Evolutionary conservation across 768 basidiomycete species (phyloP), one percentile per base, ranked within the genome.

Genomic region (Russula sp.): DNA sequence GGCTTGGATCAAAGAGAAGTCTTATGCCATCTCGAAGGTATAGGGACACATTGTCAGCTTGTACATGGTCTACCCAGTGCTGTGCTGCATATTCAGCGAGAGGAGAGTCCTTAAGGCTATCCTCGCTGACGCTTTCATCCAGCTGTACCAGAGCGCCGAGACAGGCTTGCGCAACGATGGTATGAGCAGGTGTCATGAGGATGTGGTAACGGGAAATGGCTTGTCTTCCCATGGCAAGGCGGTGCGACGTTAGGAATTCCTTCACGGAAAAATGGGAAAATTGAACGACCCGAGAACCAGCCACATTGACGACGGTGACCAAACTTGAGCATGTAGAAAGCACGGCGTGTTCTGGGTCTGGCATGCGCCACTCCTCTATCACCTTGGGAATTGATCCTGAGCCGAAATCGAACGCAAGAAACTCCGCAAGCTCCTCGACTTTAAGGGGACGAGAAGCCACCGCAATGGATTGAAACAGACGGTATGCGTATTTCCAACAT

Each of bases 241-340:
- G 55, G 4, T 20, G 7, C 2, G 61, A 62, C n/a, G 47, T 56
- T 39, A 62, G 31, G 39, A 56, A 62, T 22, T 63, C 62, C 37
- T 57, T 63, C 2, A 63, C 62, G 0, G 62, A 57, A 34, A 63
- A 57, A 32, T 63, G 62, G 8, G 62, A 16, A 22, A 63, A 63
- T n/a, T 63, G 56, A 27, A 63, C 47, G 14, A 55, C 14, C 18
- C 9, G 18, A 2, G 37, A 48, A 10, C 10, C 45, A 4, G n/a
- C 16, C 39, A 50, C 27, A 9, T 58, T 6, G 16, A 57, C 44
- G 2, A 63, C 31, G 16, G 32, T 2, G n/a, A 63, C 45, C 7
- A 63, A 27, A 3, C 42, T 63, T 8, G 62, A 47, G 13, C 62
- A 63, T 0, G 18, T 45, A 4, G 50, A 57, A 2, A 52, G 34